phyloP scores from a whole-genome alignment of 306 rosid species.

The Vachellia collinsii region DNA sequence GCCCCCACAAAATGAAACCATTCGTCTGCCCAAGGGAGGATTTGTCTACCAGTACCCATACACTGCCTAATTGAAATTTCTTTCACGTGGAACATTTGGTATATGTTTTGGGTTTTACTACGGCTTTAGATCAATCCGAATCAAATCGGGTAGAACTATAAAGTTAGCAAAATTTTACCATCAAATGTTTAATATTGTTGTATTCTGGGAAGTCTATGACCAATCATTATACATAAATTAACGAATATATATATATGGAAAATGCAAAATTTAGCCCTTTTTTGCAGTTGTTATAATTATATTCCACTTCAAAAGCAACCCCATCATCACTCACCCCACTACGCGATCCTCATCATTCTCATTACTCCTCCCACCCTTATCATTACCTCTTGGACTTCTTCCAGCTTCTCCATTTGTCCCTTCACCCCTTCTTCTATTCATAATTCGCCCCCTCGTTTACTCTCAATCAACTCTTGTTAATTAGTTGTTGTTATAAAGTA shows the following conservation, averaged over 20 bases:
- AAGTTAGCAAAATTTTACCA: too few species aligned
- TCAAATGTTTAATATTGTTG: too few species aligned
- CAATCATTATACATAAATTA: too few species aligned
- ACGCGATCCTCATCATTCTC: neutral
- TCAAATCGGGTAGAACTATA: too few species aligned
- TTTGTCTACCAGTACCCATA: too few species aligned
- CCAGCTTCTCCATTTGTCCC: neutral
- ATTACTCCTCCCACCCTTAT: neutral
- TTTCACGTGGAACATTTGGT: too few species aligned
- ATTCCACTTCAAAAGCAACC: neutral
- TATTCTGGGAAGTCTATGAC: too few species aligned
- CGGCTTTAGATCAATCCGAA: too few species aligned
- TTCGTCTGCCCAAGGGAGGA: too few species aligned
- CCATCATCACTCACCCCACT: slow-evolving; percentile 8
- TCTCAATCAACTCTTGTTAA: neutral
- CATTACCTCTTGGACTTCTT: neutral
- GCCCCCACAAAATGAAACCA: neutral
- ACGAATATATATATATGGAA: neutral
- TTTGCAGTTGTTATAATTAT: neutral
- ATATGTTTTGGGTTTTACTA: too few species aligned
- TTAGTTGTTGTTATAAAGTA: too few species aligned
- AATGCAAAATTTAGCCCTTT: neutral
- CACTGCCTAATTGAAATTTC: too few species aligned
- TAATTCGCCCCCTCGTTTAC: neutral
- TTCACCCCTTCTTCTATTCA: neutral